Base-by-base conservation (phyloP, 208 protist species). In the Leishmania aethiopica region DNA sequence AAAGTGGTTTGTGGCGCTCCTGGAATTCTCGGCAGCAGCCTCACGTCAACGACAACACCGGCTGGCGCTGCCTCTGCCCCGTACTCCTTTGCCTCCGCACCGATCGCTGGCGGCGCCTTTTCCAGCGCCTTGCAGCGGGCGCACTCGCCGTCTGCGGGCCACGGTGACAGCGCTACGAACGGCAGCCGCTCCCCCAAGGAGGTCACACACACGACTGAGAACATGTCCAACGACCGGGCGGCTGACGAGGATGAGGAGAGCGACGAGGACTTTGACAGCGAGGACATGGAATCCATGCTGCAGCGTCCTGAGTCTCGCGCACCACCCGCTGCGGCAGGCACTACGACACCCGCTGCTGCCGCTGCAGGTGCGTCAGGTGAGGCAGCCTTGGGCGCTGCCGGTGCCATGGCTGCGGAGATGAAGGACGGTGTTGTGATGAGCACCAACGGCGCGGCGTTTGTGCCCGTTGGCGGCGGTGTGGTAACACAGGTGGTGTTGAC, bases 251-350 rank as follows among this genome's bases (percentile, higher is more conserved):
- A 76, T 11, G 87, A 90, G 45, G 87, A 90, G 67, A 86, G 86
- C 49, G 87, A 90, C 74, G 84, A 88, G 67, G 87, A 79, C 47
- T 90, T 90, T 45, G 87, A 90, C 80, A 90, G 87, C 75, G 87
- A 90, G 77, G 87, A 90, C 47, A 82, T 90, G 70, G 87, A 90
- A 70, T 84, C 88, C 79, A 79, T 90, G 78, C 80, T 90, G 64
- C 84, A 90, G 69, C 77, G 78, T 19, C 79, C 78, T 3, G 37
- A 70, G n/a, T 37, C 17, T 57, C 42, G 40, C 45, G 15, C 28
- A 25, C 10, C 59, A 32, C 17, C 69, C 11, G 37, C 42, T 57
- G 71, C 69, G 3, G 35, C 47, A 19, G 53, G 28, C 4, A 49
- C 60, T 25, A 47, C 77, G 22, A 32, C 77, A 49, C 22, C 81